Conservation (phyloP, 1,284 basidiomycete species). For the Sporisorium iseilematis-ciliati region DNA sequence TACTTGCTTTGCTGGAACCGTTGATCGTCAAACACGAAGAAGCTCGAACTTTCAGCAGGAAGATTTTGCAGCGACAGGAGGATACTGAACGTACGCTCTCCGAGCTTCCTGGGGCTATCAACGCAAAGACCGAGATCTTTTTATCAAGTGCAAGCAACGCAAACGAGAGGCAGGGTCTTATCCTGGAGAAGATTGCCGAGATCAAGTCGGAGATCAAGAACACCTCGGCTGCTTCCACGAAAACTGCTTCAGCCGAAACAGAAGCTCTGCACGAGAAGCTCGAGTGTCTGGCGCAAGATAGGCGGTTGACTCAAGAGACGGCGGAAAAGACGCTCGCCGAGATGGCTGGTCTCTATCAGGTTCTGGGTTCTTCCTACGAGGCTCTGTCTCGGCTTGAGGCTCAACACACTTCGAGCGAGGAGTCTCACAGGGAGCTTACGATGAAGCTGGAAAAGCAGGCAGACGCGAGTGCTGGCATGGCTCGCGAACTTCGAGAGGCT, state of each 20-base stretch:
- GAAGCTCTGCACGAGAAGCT: constrained; percentile 17
- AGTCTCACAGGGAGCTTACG: constrained; percentile 17
- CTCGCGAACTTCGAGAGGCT: constrained; percentile 23
- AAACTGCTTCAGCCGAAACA: not conserved
- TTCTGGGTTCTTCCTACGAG: constrained; percentile 35
- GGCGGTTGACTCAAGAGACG: constrained; percentile 10
- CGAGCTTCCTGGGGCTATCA: constrained; percentile 57
- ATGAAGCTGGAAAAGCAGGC: constrained; percentile 19
- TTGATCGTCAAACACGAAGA: constrained; percentile 60
- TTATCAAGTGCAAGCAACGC: constrained; percentile 33
- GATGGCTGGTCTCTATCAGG: constrained; percentile 34
- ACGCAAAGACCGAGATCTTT: constrained; percentile 63
- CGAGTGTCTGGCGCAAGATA: constrained; percentile 19
- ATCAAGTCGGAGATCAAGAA: constrained; percentile 22
- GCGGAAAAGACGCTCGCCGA: constrained; percentile 43
- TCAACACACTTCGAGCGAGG: constrained; percentile 23
- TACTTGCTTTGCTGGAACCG: constrained; percentile 60
- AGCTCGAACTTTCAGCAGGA: constrained; percentile 27
- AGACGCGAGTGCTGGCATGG: constrained; percentile 5
- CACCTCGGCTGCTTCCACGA: not conserved
- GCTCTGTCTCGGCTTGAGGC: constrained; percentile 25
- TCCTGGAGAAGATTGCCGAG: constrained; percentile 25
- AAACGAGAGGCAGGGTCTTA: constrained; percentile 22
- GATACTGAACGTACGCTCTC: constrained; percentile 53
- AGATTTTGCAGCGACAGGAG: constrained; percentile 54